phyloP scores from a whole-genome alignment of 2,329 filamentous ascomycete species.

The Microdochium trichocladiopsis region DNA sequence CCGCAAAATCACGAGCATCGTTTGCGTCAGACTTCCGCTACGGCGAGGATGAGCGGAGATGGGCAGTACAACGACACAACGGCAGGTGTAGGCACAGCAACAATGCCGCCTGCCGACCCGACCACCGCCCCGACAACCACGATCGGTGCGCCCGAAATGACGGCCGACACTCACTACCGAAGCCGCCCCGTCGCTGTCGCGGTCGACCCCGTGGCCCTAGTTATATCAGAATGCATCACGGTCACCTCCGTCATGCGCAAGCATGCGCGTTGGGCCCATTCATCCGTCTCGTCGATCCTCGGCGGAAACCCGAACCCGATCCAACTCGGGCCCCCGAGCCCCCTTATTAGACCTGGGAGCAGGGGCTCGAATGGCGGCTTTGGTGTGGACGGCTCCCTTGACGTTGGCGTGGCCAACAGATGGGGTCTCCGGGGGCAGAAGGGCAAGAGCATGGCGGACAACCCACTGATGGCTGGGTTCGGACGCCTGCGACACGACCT shows the following conservation, averaged over 20 bases:
- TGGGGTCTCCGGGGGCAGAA: constrained; percentile 95
- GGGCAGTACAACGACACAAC: constrained; percentile 16
- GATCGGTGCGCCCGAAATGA: constrained; percentile 7
- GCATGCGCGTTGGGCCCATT: constrained; percentile 91
- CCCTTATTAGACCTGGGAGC: constrained; percentile 30
- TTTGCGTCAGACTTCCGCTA: background rate
- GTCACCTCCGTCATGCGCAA: constrained; percentile 98
- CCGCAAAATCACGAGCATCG: background rate
- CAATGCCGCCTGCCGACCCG: background rate
- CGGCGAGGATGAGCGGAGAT: constrained; percentile 28
- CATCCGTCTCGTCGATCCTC: constrained; percentile 90
- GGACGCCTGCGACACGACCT: constrained; percentile 83
- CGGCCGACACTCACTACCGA: constrained; percentile 48
- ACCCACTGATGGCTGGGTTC: constrained; percentile 92
- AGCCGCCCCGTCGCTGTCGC: constrained; percentile 67
- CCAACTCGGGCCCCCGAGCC: constrained; percentile 41
- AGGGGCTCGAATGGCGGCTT: constrained; percentile 28
- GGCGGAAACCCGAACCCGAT: constrained; percentile 63
- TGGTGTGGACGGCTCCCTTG: constrained; percentile 35
- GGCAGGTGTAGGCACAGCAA: constrained; percentile 11
- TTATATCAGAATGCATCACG: constrained; percentile 97
- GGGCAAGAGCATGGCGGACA: constrained; percentile 95
- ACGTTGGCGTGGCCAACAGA: constrained; percentile 64
- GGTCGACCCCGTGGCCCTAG: constrained; percentile 83
- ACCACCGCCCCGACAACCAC: constrained; percentile 12